phyloP scores from a whole-genome alignment of 2,329 filamentous ascomycete genomes.

The Trichoderma sp. region DNA sequence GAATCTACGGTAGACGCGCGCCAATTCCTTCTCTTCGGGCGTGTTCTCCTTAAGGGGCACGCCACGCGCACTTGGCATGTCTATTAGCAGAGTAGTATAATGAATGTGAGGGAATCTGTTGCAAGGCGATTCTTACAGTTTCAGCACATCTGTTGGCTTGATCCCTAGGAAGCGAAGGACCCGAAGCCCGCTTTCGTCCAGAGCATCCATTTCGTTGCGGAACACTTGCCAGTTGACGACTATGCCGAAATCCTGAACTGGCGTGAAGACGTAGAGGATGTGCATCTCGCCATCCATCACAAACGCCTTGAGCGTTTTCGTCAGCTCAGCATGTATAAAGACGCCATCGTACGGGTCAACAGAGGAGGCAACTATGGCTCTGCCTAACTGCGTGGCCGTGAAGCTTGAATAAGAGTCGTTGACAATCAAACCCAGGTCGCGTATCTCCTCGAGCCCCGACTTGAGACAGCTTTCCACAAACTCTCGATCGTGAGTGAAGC shows the following conservation, averaged over 20 bases:
- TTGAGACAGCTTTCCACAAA: slow-evolving; percentile 58
- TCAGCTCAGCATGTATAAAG: slow-evolving; percentile 71
- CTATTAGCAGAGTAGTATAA: neutral
- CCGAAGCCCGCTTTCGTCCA: slow-evolving; percentile 72
- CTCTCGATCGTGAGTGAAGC: slow-evolving; percentile 54
- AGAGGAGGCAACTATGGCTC: slow-evolving; percentile 71
- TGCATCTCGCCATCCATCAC: slow-evolving; percentile 84
- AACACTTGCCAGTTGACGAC: slow-evolving; percentile 73
- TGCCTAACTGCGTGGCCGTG: slow-evolving; percentile 65
- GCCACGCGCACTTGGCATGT: slow-evolving; percentile 61
- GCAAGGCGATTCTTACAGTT: slow-evolving; percentile 53
- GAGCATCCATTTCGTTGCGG: slow-evolving; percentile 67
- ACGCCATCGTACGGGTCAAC: slow-evolving; percentile 74
- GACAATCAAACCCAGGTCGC: slow-evolving; percentile 57
- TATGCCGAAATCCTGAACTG: slow-evolving; percentile 60
- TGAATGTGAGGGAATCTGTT: neutral
- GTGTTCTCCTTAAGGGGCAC: slow-evolving; percentile 65
- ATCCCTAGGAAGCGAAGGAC: slow-evolving; percentile 70
- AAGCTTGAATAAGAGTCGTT: slow-evolving; percentile 55
- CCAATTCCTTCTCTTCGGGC: slow-evolving; percentile 59
- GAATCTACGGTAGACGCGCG: slow-evolving; percentile 69
- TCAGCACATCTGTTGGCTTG: slow-evolving; percentile 66
- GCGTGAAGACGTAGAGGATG: slow-evolving; percentile 75
- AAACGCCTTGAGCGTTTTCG: slow-evolving; percentile 68
- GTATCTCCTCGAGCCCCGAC: slow-evolving; percentile 61